These are phyloP conservation scores for Hansenula sp. DNA, from an alignment of 1,139 yeast genomes.

Conservation along the genomic window DNA sequence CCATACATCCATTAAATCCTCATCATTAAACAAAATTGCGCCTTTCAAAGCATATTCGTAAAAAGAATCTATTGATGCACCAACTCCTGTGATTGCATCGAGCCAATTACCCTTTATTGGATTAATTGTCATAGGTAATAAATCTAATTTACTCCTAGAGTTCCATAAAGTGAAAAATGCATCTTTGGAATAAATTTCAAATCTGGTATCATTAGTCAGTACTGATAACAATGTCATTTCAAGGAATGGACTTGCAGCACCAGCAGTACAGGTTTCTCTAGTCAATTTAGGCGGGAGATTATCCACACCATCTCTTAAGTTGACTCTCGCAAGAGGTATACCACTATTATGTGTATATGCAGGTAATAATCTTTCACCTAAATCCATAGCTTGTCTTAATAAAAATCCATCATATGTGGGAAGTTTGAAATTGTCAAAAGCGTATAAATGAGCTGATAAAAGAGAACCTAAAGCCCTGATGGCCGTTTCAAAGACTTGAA, in stretches of 20 bases:
- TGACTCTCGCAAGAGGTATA: slow-evolving; percentile 71
- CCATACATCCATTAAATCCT: slow-evolving; percentile 57
- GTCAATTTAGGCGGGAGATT: slow-evolving; percentile 28
- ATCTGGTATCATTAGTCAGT: slow-evolving; percentile 68
- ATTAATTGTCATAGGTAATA: slow-evolving; percentile 77
- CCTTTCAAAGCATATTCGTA: slow-evolving; percentile 85
- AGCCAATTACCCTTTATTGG: slow-evolving; percentile 54
- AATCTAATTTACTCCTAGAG: slow-evolving; percentile 52
- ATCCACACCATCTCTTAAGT: slow-evolving; percentile 48
- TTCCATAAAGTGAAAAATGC: slow-evolving; percentile 75
- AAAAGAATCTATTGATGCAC: slow-evolving; percentile 92
- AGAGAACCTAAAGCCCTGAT: slow-evolving; percentile 79
- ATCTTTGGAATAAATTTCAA: slow-evolving; percentile 55
- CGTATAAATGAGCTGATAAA: slow-evolving; percentile 71
- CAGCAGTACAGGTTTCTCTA: slow-evolving; percentile 78
- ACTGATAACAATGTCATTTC: slow-evolving; percentile 74
- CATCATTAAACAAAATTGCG: slow-evolving; percentile 68
- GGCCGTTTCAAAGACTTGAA: slow-evolving; percentile 84
- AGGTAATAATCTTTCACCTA: slow-evolving; percentile 63
- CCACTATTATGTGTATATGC: slow-evolving; percentile 61
- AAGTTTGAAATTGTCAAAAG: slow-evolving; percentile 50
- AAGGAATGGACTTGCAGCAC: slow-evolving; percentile 76
- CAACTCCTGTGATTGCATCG: slow-evolving; percentile 69
- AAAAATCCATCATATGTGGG: slow-evolving; percentile 65
- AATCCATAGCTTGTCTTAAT: slow-evolving; percentile 61